Conservation (phyloP, 2,329 filamentous ascomycete genomes). For the Microdochium trichocladiopsis region DNA sequence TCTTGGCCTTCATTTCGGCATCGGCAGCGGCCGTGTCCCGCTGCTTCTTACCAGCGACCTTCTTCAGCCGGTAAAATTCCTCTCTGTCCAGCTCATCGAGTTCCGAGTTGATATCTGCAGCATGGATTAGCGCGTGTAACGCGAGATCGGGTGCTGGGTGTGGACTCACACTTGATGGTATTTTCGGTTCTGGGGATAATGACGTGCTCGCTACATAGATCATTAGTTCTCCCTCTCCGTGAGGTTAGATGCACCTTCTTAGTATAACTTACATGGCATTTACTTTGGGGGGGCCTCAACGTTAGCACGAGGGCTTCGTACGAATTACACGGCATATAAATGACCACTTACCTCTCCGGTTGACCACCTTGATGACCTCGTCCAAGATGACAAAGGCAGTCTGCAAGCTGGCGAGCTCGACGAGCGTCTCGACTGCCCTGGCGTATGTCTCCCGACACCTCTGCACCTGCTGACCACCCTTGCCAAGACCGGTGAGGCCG, state of each 20-base stretch:
- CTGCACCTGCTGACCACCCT: slow-evolving; percentile 96
- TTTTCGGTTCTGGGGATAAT: slow-evolving; percentile 98
- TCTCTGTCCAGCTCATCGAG: slow-evolving; percentile 95
- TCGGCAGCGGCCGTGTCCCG: slow-evolving; percentile 66
- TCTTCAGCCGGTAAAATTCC: slow-evolving; percentile 96
- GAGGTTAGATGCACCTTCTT: no score
- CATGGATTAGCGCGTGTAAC: slow-evolving; percentile 5
- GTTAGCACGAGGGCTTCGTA: slow-evolving; percentile 10
- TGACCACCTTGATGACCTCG: slow-evolving; percentile 98
- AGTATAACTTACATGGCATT: slow-evolving; percentile 72
- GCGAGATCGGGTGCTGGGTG: neutral
- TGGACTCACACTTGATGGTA: slow-evolving; percentile 82
- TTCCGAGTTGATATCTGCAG: slow-evolving; percentile 87
- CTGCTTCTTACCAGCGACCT: slow-evolving; percentile 82
- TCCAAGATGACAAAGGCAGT: slow-evolving; percentile 97
- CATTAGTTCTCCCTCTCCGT: slow-evolving; percentile 15
- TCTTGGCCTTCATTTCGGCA: slow-evolving; percentile 69
- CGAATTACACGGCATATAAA: neutral
- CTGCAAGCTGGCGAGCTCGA: slow-evolving; percentile 91
- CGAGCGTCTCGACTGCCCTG: slow-evolving; percentile 88
- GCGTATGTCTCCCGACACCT: slow-evolving; percentile 93
- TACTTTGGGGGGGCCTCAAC: slow-evolving; percentile 44
- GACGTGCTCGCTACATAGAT: slow-evolving; percentile 63
- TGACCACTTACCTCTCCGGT: slow-evolving; percentile 66
- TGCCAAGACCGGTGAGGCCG: slow-evolving; percentile 88